Percentiles rank a stretch among this genome's conserved stretches.
phyloP scores from a whole-genome alignment of 148 eudicot genomes.

The Beta vulgaris region DNA sequence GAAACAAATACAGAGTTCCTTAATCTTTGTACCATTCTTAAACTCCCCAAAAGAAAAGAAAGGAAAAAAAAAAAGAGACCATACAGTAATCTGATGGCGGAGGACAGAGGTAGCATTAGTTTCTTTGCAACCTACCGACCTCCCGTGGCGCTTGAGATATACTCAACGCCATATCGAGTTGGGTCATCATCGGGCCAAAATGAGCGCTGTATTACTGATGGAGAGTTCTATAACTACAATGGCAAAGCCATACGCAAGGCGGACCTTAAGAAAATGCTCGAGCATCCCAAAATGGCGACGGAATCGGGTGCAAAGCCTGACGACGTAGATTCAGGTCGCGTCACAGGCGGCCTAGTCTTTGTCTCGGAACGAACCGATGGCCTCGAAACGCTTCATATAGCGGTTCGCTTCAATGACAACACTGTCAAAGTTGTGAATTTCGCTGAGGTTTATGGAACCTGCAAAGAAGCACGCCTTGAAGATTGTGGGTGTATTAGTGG shows the following conservation, averaged over 20 bases:
- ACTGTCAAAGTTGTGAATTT: background rate
- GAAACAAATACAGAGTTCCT: too few species aligned
- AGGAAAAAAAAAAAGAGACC: background rate
- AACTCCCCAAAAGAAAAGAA: too few species aligned
- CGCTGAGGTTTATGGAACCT: slow-evolving; percentile 12
- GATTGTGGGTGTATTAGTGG: slow-evolving; percentile 12
- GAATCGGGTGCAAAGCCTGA: background rate
- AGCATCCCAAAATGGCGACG: background rate
- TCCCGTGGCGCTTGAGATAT: slow-evolving; percentile 13
- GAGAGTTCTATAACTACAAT: slow-evolving; percentile 8
- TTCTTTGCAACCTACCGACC: slow-evolving; percentile 22
- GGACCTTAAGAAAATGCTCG: background rate
- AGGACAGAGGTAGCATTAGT: slow-evolving; percentile 14
- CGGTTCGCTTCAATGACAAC: background rate
- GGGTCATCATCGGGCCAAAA: background rate
- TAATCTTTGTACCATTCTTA: too few species aligned
- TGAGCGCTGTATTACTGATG: background rate
- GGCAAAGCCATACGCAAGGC: background rate
- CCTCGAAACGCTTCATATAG: slow-evolving; percentile 16
- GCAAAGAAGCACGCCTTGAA: background rate
- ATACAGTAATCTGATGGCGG: too few species aligned
- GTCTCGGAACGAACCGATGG: slow-evolving; percentile 7
- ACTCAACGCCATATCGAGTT: slow-evolving; percentile 11
- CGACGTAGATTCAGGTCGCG: background rate
- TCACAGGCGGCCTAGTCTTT: background rate